Base-by-base conservation (phyloP, 140 eudicot species). In the Cichorium intybus region DNA sequence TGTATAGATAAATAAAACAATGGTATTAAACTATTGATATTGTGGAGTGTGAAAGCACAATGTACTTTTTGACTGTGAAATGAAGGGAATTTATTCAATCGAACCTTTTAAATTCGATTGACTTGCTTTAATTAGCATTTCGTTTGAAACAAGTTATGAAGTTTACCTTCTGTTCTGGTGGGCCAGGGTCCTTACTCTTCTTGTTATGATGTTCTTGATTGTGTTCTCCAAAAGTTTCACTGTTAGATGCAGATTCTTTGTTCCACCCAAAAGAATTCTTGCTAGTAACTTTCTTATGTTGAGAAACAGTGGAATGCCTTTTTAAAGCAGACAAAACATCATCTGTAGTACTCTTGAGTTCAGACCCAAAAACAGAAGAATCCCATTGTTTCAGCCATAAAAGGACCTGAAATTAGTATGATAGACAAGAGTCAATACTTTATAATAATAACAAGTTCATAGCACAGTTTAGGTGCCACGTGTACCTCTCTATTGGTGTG, bases 371-470 rank as follows among this genome's bases (percentile, higher is more conserved):
- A 60, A 93, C 97, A 77, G 84, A 81, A 53, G 99, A 73, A 77
- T 93, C 99, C 99, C 99, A 93, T 57, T 93, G 99, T 76, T 93
- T 93, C 82, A 93, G 54, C 99, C 99, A 93, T 77, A 88, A 46
- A 60, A 93, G 97, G 20, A 93, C 99, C 99, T 93, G 79, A 68
- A 68, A 47, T 64, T 29, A 18, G 61, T 29, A 68, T 41, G 23
- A 27, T 16, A 4, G 4, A 62, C 37, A 24, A 64, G 69, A 64
- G n/a, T 51, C 60, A 4, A 33, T 11, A 24, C 22, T 71, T 65
- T 34, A 64, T 49, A 52, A 15, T 64, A 41, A 58, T 60, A 10
- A 41, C 1, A 71, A 24, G 37, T 29, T 49, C 69, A 55, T 56
- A 14, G 27, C 17, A 63, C 48, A n/a, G 7, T 62, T 28, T 54